Evolutionary conservation across 2,329 filamentous ascomycete species (phyloP), one percentile per base, ranked within the genome.

Genomic region (Pyrenochaeta sp.): DNA sequence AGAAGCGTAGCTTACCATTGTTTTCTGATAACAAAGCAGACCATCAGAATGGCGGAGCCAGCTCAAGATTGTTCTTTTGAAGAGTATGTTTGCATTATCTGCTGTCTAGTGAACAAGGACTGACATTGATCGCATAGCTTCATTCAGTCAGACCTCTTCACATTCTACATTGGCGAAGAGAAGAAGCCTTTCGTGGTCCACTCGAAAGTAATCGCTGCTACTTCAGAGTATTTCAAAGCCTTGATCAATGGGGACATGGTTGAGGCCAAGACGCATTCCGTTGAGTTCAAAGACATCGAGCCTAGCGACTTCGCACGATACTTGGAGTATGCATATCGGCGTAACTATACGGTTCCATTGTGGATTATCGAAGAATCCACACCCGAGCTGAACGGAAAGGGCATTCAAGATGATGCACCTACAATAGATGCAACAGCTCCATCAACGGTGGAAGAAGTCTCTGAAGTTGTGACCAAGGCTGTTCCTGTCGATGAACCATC

Each of bases 271-370:
- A 52, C 43, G 2, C 36, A 55, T 8, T 60, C 40, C 13, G 69
- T 68, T 0, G 50, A 61, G 28, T n/a, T 72, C 1, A 2, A 46
- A 0, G 65, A 74, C 24, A 34, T 73, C 7, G 53, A 69, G 1
- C 39, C 57, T 0, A 62, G 62, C 0, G 72, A 73, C 34, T 74
- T 75, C 54, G 54, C 58, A 1, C 59, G 72, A n/a, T 74, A 66
- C 42, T 42, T 66, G 2, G 68, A 75, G 36, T 74, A 69, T 19
- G 67, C 66, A 1, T 73, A 73, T 30, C 59, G 64, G 2, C 42
- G 53, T 4, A 64, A 74, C 24, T 74, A 72, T 22, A 65, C 66
- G 0, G 48, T 52, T 2, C 68, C 69, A 7, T 1, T n/a, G 2
- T 63, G 61, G n/a, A n/a, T n/a, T n/a, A n/a, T n/a, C n/a, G n/a